phyloP scores from a whole-genome alignment of 2,329 filamentous ascomycete genomes.

The Leptographium procerum region DNA sequence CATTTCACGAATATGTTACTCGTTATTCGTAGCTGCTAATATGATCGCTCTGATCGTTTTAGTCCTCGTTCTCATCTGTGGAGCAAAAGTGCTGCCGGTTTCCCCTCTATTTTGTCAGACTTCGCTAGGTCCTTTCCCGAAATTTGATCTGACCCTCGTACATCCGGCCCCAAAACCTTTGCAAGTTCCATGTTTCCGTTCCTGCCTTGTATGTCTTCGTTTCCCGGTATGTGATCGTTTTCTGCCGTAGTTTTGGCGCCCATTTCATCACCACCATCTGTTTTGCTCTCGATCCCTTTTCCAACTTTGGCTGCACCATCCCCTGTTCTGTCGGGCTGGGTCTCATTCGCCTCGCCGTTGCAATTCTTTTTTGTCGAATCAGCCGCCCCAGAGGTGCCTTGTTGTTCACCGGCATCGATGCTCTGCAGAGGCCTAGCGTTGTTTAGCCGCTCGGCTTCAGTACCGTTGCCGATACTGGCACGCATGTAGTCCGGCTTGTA shows the following conservation, averaged over 20 bases:
- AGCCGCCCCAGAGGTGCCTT: not conserved
- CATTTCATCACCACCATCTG: not conserved
- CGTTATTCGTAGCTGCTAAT: not conserved
- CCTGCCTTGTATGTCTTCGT: too few species aligned
- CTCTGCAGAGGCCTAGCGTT: not conserved
- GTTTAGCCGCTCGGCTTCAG: not conserved
- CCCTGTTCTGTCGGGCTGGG: not conserved
- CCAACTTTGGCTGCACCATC: not conserved
- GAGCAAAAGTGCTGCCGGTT: too few species aligned
- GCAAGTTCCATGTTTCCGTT: not conserved
- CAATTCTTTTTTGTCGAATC: not conserved
- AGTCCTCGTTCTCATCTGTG: too few species aligned
- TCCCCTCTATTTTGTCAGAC: not conserved
- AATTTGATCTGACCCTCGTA: not conserved
- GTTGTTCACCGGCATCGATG: not conserved
- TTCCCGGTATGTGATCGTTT: not conserved
- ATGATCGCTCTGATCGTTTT: not conserved
- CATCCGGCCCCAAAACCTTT: not conserved
- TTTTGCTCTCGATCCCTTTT: not conserved
- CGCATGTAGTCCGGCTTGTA: conserved; percentile 14
- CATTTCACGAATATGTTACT: not conserved
- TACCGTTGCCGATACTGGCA: not conserved
- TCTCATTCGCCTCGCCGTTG: not conserved
- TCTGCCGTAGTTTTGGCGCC: not conserved
- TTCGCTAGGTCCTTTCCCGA: not conserved